These are phyloP conservation scores for Alternaria dauci DNA, from an alignment of 2,329 filamentous ascomycete species.

Conservation along the genomic window DNA sequence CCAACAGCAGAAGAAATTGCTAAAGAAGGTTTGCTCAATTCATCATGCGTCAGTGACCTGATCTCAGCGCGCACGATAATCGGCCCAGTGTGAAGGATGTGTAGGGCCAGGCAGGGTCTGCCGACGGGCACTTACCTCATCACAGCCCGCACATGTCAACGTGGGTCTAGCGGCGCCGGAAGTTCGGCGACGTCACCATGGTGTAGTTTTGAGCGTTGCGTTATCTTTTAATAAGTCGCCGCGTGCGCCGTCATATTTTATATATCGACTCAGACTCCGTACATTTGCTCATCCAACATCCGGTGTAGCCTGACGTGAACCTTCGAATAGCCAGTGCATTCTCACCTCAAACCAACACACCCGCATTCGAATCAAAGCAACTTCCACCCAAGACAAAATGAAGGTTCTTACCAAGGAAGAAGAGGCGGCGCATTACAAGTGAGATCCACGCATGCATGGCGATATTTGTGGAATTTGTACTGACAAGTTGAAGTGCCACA, in stretches of 20 bases:
- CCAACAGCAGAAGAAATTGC: neutral
- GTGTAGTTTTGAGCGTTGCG: conserved; percentile 33
- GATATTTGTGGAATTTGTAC: neutral
- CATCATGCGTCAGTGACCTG: conserved; percentile 32
- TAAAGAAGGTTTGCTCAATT: neutral
- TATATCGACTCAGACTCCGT: neutral
- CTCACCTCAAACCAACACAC: neutral
- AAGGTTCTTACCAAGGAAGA: conserved; percentile 96
- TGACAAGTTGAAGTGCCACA: conserved; percentile 63
- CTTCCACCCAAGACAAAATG: conserved; percentile 63
- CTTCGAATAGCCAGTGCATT: neutral
- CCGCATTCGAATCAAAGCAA: conserved; percentile 4
- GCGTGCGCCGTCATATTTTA: conserved; percentile 21
- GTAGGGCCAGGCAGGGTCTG: conserved; percentile 29
- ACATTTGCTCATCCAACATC: neutral
- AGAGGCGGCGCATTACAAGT: conserved; percentile 84
- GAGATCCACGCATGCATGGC: conserved; percentile 29
- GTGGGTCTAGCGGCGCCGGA: conserved; percentile 34
- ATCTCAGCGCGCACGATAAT: conserved; percentile 21
- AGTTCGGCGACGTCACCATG: conserved; percentile 51
- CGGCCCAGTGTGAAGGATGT: conserved; percentile 12
- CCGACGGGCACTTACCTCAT: conserved; percentile 39
- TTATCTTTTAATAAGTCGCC: conserved; percentile 41
- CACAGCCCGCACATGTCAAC: conserved; percentile 13
- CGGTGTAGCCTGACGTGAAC: neutral